Conservation (phyloP, 306 rosid genomes). For the Astragalus glycyphyllos region DNA sequence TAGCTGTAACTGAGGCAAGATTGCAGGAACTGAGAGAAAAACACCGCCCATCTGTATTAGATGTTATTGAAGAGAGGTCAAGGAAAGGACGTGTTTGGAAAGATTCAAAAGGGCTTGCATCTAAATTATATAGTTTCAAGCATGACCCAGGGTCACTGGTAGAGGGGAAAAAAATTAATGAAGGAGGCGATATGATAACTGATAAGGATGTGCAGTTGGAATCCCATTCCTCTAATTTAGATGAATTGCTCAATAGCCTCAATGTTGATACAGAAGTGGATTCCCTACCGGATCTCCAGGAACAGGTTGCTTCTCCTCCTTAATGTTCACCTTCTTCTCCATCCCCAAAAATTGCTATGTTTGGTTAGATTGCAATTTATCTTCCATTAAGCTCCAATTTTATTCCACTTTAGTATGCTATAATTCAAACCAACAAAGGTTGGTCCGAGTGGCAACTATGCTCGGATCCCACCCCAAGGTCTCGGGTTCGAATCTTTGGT, state of each 20-base stretch:
- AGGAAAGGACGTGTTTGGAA: constrained; percentile 69
- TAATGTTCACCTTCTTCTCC: constrained; percentile 25
- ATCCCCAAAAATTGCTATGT: neutral
- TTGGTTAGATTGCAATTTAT: constrained; percentile 35
- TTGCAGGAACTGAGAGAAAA: constrained; percentile 78
- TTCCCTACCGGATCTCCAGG: constrained; percentile 81
- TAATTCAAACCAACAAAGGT: neutral
- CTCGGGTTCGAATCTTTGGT: too few species aligned
- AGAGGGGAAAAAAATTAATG: constrained; percentile 54
- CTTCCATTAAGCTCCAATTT: constrained; percentile 15
- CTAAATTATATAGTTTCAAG: constrained; percentile 91
- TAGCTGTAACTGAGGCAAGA: constrained; percentile 77
- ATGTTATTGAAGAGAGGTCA: constrained; percentile 73
- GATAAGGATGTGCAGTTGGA: constrained; percentile 44
- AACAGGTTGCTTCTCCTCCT: constrained; percentile 72
- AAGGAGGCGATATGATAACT: constrained; percentile 46
- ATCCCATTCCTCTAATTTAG: constrained; percentile 53
- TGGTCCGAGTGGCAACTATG: too few species aligned
- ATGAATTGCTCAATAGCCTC: constrained; percentile 66
- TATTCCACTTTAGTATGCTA: constrained; percentile 27
- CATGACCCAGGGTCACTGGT: constrained; percentile 58
- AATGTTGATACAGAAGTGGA: constrained; percentile 64
- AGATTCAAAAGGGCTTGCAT: constrained; percentile 86
- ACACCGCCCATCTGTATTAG: constrained; percentile 78
- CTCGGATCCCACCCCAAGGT: too few species aligned